phyloP scores from a whole-genome alignment of 371 early-diverging fungal genomes.

The Syncephalis plumigaleata region DNA sequence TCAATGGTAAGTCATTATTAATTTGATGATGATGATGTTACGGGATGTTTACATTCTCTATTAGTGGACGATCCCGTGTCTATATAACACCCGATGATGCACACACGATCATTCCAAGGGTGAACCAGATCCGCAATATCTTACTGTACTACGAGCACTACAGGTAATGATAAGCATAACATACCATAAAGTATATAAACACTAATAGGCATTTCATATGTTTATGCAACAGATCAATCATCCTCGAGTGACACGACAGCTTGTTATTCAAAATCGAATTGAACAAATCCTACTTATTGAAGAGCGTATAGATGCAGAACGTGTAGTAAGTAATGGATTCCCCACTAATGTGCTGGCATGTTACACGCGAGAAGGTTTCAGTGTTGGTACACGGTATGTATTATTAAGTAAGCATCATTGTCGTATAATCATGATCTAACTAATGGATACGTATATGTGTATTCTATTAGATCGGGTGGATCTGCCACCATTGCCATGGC shows the following conservation, averaged over 20 bases:
- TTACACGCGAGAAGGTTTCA: conserved; percentile 38
- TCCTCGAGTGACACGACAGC: conserved; percentile 53
- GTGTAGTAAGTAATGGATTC: conserved; percentile 33
- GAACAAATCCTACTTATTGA: conserved; percentile 64
- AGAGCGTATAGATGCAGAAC: conserved; percentile 51
- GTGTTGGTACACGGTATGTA: conserved; percentile 40
- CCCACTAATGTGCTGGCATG: conserved; percentile 57
- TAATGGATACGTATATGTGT: too few species aligned
- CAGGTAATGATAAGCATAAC: too few species aligned
- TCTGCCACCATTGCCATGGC: conserved; percentile 19
- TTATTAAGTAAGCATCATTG: background rate
- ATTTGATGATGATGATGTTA: background rate
- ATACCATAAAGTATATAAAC: too few species aligned
- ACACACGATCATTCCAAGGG: conserved; percentile 42
- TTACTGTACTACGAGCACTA: conserved; percentile 52
- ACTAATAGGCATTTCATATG: background rate
- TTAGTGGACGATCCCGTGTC: background rate
- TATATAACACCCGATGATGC: background rate
- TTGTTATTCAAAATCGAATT: conserved; percentile 54
- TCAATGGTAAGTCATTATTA: conserved; percentile 16
- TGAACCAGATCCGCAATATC: conserved; percentile 38
- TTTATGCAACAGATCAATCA: conserved; percentile 24
- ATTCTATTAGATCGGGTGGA: conserved; percentile 14
- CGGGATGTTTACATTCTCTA: background rate
- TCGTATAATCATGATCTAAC: too few species aligned